Evolutionary conservation across 1,139 yeast genomes (phyloP), one percentile per base, ranked within the genome.

Genomic region (Candida sp.): DNA sequence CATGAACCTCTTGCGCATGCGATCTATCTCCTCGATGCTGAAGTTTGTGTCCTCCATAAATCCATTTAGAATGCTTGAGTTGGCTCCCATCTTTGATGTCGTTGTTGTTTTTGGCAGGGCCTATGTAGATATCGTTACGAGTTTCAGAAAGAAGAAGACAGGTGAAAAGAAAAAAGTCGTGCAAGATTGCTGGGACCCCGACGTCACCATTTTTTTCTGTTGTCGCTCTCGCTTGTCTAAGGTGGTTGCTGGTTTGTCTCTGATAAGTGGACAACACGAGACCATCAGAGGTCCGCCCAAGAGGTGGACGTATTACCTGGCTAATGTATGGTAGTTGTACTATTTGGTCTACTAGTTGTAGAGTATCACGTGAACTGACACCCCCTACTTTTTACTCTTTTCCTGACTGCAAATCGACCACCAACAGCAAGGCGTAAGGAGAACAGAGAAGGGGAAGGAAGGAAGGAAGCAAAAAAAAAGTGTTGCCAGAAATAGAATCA

Each of bases 1-100:
- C 96, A 93, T 90, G 68, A 96, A 96, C 58, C 99, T 77, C 65
- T 92, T 92, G 55, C 97, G 84, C 55, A 96, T 77, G 54, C 99
- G 80, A 66, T 93, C 96, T 49, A 96, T 89, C 66, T 96, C 99
- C 58, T 91, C 97, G 49, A 88, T 81, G 54, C 90, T 93, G 67
- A 91, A 88, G 69, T 85, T 86, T n/a, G 94, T 87, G 41, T 90
- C 91, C 65, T 86, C 91, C 66, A 85, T 83, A 40, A 88, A 78
- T 55, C 82, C 78, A 56, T 88, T 92, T 48, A 88, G 76, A 44
- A 88, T 71, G 57, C 81, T 85, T 12, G 92, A 85, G 23, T 90
- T 82, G 17, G 84, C 81, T 23, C 83, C 83, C 94, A 88, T 88
- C 17, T 7, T 35, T 23, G 26, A 27, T 4, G 27, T 7, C 17